Percentiles rank a stretch among this genome's conserved stretches.
These are phyloP conservation scores for Coemansia sp. DNA, from an alignment of 192 early-diverging fungal species.

Conservation along the genomic window DNA sequence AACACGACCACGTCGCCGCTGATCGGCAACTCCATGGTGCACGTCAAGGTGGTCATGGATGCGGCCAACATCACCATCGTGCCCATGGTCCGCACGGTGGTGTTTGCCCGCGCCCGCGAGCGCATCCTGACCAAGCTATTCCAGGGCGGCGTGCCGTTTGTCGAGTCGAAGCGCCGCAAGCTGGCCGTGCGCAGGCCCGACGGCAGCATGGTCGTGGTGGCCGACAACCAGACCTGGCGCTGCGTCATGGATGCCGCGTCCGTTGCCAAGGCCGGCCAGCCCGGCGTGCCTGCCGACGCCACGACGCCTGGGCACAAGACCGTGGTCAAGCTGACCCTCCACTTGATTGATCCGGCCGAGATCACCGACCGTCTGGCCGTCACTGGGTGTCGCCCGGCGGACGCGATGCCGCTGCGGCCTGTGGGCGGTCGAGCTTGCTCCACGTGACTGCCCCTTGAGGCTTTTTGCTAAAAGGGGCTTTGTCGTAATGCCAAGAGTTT, in stretches of 20 bases:
- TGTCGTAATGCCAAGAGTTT: not conserved
- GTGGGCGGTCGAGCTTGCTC: not conserved
- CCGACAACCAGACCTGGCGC: slow-evolving; percentile 46
- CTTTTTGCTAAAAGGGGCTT: not conserved
- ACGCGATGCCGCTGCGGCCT: not conserved
- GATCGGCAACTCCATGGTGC: slow-evolving; percentile 50
- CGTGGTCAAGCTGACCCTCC: slow-evolving; percentile 40
- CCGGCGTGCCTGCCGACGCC: not conserved
- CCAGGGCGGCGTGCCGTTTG: slow-evolving; percentile 39
- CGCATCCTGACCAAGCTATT: slow-evolving; percentile 51
- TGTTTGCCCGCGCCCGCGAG: slow-evolving; percentile 50
- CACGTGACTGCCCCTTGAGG: not conserved
- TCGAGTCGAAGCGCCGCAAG: slow-evolving; percentile 35
- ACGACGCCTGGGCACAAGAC: slow-evolving; percentile 4
- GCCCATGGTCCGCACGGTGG: slow-evolving; percentile 37
- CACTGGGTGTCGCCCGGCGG: not conserved
- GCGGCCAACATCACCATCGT: slow-evolving; percentile 19
- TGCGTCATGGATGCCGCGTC: slow-evolving; percentile 30
- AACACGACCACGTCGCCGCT: slow-evolving; percentile 31
- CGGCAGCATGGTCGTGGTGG: slow-evolving; percentile 22
- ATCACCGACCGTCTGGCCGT: not conserved
- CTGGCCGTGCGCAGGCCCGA: slow-evolving; percentile 23
- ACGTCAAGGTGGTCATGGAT: slow-evolving; percentile 48
- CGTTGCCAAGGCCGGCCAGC: not conserved
- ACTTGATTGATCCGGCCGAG: slow-evolving; percentile 15